phyloP scores from a whole-genome alignment of 2,329 filamentous ascomycete species.

The Cercospora beticola region DNA sequence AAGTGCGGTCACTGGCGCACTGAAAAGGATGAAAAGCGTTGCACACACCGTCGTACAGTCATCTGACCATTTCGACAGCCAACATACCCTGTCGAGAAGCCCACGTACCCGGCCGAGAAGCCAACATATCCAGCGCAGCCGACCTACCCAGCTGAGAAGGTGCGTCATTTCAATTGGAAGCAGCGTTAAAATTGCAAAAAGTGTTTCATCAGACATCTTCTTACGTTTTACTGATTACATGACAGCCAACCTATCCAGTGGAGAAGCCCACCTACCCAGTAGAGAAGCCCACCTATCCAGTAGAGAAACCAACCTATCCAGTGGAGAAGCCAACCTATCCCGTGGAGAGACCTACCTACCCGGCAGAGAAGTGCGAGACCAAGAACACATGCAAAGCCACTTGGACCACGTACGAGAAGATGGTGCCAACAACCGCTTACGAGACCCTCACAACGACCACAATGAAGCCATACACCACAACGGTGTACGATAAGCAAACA shows the following conservation, averaged over 20 bases:
- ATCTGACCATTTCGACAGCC: background rate
- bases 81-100: background rate
- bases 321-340: background rate
- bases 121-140: background rate
- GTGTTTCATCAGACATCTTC: too few relatives aligned
- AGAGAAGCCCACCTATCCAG: background rate
- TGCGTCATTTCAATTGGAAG: background rate
- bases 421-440: conserved; percentile 10
- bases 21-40: background rate
- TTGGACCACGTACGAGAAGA: conserved; percentile 14
- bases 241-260: background rate
- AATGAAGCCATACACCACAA: conserved; percentile 14
- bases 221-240: background rate
- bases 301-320: background rate
- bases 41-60: background rate
- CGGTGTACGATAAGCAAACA: conserved; percentile 8
- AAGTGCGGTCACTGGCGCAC: background rate
- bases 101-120: conserved; percentile 1
- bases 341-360: background rate
- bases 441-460: conserved; percentile 14
- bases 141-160: background rate
- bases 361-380: conserved; percentile 4
- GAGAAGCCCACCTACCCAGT: background rate
- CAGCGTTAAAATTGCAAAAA: too few relatives aligned
- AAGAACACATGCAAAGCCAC: conserved; percentile 18